phyloP scores from a whole-genome alignment of 371 early-diverging fungal genomes.

The Rhizopus stolonifer region DNA sequence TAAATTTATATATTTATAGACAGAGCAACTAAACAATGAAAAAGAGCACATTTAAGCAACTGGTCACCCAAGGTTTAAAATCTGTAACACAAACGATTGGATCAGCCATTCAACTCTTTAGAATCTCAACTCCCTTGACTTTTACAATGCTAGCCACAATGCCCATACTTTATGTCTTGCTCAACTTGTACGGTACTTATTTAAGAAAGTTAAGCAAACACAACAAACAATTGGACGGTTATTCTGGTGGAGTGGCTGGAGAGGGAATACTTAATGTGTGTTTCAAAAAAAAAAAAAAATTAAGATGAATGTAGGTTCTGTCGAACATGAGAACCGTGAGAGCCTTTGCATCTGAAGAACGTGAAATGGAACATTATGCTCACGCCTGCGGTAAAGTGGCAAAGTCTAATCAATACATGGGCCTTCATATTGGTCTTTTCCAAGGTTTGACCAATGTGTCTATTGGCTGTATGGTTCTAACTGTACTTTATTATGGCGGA shows the following conservation, averaged over 20 bases:
- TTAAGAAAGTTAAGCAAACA: conserved; percentile 59
- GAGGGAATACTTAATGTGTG: conserved; percentile 51
- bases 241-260: conserved; percentile 64
- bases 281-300: not conserved
- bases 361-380: conserved; percentile 62
- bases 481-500: conserved; percentile 77
- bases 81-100: conserved; percentile 69
- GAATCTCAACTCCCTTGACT: conserved; percentile 68
- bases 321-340: conserved; percentile 74
- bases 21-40: not conserved
- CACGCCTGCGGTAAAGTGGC: conserved; percentile 49
- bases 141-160: conserved; percentile 61
- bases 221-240: conserved; percentile 54
- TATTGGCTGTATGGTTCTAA: conserved; percentile 69
- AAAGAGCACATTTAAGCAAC: conserved; percentile 69
- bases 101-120: conserved; percentile 62
- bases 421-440: conserved; percentile 79
- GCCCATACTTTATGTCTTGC: conserved; percentile 64
- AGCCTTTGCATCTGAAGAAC: conserved; percentile 72
- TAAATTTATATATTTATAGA: conserved; percentile 6
- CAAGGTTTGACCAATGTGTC: conserved; percentile 73
- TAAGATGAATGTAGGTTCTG: conserved; percentile 41
- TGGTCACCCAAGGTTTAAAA: conserved; percentile 73
- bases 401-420: conserved; percentile 50
- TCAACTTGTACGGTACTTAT: conserved; percentile 74